phyloP scores from a whole-genome alignment of 805 yeast species.

The Brettanomyces custersianus region DNA sequence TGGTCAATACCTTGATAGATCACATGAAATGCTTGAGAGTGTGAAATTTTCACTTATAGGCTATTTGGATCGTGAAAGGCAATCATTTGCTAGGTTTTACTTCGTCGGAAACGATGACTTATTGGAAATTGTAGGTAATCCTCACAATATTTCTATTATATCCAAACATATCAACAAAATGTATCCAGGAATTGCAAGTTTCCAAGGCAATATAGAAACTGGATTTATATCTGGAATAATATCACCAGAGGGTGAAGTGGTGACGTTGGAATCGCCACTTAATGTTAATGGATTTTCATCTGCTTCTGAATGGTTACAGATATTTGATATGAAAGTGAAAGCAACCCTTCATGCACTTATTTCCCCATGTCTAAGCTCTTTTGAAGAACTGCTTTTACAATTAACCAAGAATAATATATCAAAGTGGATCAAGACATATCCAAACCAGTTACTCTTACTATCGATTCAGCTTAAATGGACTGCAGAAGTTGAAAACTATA shows the following conservation, averaged over 20 bases:
- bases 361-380: slow-evolving; percentile 23
- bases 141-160: slow-evolving; percentile 34
- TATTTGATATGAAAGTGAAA: slow-evolving; percentile 47
- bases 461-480: slow-evolving; percentile 56
- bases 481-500: slow-evolving; percentile 22
- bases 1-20: too few species aligned
- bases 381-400: slow-evolving; percentile 9
- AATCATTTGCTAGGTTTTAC: slow-evolving; percentile 68
- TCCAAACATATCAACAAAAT: slow-evolving; percentile 59
- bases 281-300: slow-evolving; percentile 31
- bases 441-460: slow-evolving; percentile 50
- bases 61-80: slow-evolving; percentile 74
- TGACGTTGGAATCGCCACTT: slow-evolving; percentile 36
- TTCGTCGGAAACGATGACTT: slow-evolving; percentile 89
- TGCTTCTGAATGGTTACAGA: slow-evolving; percentile 53
- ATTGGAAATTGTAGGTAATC: slow-evolving; percentile 69
- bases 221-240: slow-evolving; percentile 29
- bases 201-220: slow-evolving; percentile 26
- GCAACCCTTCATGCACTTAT: slow-evolving; percentile 34
- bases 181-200: slow-evolving; percentile 53
- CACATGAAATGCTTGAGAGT: slow-evolving; percentile 45
- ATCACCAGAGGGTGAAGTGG: slow-evolving; percentile 60
- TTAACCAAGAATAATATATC: slow-evolving; percentile 10
- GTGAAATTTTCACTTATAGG: slow-evolving; percentile 63
- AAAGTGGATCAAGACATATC: slow-evolving; percentile 31